Percentiles rank a stretch among this genome's conserved stretches.
These are phyloP conservation scores for Abrus pulchellus DNA, from an alignment of 306 rosid species.

Conservation along the genomic window DNA sequence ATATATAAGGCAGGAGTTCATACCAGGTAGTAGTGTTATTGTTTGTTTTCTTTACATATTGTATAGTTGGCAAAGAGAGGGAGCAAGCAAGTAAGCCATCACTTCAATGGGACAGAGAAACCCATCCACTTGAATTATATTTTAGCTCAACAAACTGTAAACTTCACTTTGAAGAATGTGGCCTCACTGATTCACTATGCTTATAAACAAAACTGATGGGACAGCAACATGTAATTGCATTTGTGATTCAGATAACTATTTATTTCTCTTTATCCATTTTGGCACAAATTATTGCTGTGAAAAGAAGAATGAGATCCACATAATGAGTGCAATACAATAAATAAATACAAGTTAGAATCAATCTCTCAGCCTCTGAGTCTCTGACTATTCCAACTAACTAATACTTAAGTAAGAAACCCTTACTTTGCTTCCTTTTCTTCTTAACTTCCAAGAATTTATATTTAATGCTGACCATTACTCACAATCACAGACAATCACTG, in stretches of 20 bases:
- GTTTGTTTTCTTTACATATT: not conserved
- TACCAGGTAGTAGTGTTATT: too few relatives aligned
- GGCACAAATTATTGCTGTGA: not conserved
- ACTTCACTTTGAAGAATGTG: constrained; percentile 34
- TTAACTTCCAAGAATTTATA: constrained; percentile 11
- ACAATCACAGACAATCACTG: not conserved
- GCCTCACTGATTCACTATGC: not conserved
- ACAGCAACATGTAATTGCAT: not conserved
- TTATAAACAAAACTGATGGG: not conserved
- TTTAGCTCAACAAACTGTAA: constrained; percentile 41
- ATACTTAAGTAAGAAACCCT: not conserved
- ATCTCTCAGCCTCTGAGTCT: not conserved
- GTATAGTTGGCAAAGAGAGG: not conserved
- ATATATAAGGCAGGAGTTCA: too few relatives aligned
- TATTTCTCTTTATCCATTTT: not conserved
- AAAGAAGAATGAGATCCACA: not conserved
- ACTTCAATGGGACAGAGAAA: not conserved
- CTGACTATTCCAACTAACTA: constrained; percentile 29
- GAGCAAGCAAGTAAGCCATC: not conserved
- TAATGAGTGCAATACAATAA: not conserved
- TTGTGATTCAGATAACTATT: not conserved
- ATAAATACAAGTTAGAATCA: constrained; percentile 10
- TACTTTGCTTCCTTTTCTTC: constrained; percentile 2
- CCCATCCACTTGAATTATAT: not conserved
- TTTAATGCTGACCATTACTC: constrained; percentile 26